Evolutionary conservation across 192 early-diverging fungal genomes (phyloP).

Genomic region (Spizellomyces sp.): DNA sequence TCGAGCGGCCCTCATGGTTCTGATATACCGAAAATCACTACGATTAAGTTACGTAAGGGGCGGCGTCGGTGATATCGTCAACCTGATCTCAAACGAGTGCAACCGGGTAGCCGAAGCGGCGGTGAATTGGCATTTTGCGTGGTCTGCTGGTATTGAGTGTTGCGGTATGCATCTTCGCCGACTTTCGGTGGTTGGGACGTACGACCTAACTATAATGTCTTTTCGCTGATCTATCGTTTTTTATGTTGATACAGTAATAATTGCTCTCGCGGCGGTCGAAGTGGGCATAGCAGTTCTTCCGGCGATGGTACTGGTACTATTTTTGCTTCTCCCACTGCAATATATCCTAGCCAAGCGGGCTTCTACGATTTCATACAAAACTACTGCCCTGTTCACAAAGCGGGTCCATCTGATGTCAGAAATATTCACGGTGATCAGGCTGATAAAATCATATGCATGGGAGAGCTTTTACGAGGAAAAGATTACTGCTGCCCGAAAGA

Average conservation of each 20-base stretch:
- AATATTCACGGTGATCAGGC: constrained; percentile 72
- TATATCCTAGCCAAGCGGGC: constrained; percentile 55
- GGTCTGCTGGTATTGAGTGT: constrained; percentile 70
- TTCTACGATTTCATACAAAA: constrained; percentile 48
- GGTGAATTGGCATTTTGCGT: constrained; percentile 72
- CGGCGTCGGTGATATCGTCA: constrained; percentile 71
- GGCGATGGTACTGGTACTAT: constrained; percentile 40
- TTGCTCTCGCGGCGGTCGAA: constrained; percentile 51
- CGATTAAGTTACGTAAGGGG: constrained; percentile 62
- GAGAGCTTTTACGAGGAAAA: constrained; percentile 62
- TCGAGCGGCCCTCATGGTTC: constrained; percentile 72
- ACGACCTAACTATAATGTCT: too few relatives aligned
- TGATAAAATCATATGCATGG: constrained; percentile 84
- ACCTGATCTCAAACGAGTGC: constrained; percentile 72
- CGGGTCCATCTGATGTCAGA: constrained; percentile 77
- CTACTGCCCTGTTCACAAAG: constrained; percentile 62
- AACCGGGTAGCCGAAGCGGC: constrained; percentile 70
- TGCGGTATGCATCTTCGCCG: constrained; percentile 14
- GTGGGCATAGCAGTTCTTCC: constrained; percentile 55
- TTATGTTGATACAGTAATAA: constrained; percentile 42
- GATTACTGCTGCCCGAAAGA: constrained; percentile 48
- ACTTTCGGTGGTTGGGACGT: too few relatives aligned
- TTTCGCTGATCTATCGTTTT: neutral
- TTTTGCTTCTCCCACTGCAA: constrained; percentile 64
- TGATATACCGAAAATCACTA: constrained; percentile 75